Evolutionary conservation across 2,329 filamentous ascomycete species (phyloP).

Genomic region (Fusarium kyushuense): DNA sequence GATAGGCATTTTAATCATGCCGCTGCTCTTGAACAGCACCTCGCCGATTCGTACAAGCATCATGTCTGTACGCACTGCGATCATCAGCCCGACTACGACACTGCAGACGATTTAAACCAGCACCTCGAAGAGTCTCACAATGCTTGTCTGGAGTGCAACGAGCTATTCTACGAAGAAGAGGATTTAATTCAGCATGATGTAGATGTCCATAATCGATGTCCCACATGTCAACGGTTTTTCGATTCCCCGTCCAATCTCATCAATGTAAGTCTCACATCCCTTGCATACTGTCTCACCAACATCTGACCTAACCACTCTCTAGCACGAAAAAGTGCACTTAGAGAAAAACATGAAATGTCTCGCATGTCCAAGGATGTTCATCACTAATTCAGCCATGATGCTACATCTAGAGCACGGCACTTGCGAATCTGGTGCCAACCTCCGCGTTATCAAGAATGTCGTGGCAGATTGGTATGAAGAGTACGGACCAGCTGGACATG

Average conservation of each 20-base stretch:
- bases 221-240: conserved; percentile 16
- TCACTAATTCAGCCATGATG: conserved; percentile 41
- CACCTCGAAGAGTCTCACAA: not conserved
- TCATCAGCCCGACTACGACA: not conserved
- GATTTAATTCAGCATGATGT: conserved; percentile 17
- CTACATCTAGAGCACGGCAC: conserved; percentile 43
- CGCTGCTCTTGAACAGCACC: conserved; percentile 1
- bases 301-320: not conserved
- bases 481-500: conserved; percentile 2
- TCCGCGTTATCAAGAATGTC: conserved; percentile 5
- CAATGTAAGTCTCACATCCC: conserved; percentile 12
- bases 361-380: conserved; percentile 34
- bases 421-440: conserved; percentile 29
- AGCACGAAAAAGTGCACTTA: conserved; percentile 40
- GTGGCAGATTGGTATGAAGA: conserved; percentile 37
- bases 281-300: rapidly evolving
- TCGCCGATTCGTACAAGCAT: conserved; percentile 8
- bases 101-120: not conserved
- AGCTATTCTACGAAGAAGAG: not conserved
- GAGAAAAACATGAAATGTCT: conserved; percentile 27
- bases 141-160: not conserved
- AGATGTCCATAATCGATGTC: conserved; percentile 30
- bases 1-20: conserved; percentile 8
- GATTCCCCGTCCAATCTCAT: conserved; percentile 22
- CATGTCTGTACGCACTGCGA: conserved; percentile 1